Base-by-base conservation (phyloP, 2,329 filamentous ascomycete species). In the Colletotrichum lini region DNA sequence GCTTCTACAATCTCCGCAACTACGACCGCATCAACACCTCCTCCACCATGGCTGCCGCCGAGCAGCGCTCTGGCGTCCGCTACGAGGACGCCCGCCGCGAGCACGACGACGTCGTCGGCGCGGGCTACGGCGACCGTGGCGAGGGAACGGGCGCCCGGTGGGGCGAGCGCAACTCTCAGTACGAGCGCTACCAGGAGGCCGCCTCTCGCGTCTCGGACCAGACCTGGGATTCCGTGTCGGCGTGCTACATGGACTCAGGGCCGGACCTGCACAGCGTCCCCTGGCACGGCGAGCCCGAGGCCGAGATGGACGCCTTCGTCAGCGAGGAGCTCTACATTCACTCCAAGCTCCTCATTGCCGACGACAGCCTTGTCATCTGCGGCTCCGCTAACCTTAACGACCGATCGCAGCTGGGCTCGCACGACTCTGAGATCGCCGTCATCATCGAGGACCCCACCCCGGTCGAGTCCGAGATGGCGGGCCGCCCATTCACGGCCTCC, bases 401-500 rank as follows among this genome's bases (percentile, higher is more conserved):
- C 76, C 85, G 87, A 70, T 95, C 92, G 3, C 93, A 98, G 83
- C 88, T 97, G 4, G 94, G 94, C 45, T 88, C 90, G 69, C 94
- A 96, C 81, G 95, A 97, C 82, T 94, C 91, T 1, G 95, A 98
- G 79, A 94, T 98, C 66, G 94, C 94, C n/a, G 93, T 97, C 74
- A 88, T 97, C 68, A 93, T 98, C 77, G 92, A 96, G 79, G 94
- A 97, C 78, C 88, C 90, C 2, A 89, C 91, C 1, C 84, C 90
- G 1, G 84, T 97, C 18, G 88, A 93, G 16, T 92, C 91, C 21
- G 83, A 81, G 72, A 97, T 98, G 93, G 88, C 92, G 73, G 93
- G 94, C 3, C 84, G 86, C 26, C 90, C 90, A 0, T 97, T 88
- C 84, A 87, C 86, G 42, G 96, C 94, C 9, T 91, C 91, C 10